Conservation (phyloP, 768 basidiomycete genomes). For the Multifurca ochricompacta region DNA sequence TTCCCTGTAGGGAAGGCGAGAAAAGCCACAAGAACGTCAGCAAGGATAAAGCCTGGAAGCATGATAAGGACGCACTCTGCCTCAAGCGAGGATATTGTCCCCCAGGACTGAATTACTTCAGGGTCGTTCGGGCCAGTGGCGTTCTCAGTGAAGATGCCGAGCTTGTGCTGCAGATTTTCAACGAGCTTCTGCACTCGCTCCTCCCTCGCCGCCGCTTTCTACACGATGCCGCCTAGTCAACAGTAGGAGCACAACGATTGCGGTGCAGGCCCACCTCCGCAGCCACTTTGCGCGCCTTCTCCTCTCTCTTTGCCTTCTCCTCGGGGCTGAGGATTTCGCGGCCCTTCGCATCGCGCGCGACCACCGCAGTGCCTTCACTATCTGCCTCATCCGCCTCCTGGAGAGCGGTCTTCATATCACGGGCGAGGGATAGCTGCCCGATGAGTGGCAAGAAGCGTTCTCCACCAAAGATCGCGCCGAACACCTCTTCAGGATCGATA, state of each 20-base stretch:
- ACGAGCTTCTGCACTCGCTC: constrained; percentile 71
- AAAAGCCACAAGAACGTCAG: not conserved
- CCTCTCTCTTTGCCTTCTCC: constrained; percentile 45
- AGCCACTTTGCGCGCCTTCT: constrained; percentile 54
- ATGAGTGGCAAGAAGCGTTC: constrained; percentile 83
- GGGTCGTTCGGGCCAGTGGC: constrained; percentile 60
- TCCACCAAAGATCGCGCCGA: constrained; percentile 81
- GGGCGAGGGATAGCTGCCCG: constrained; percentile 78
- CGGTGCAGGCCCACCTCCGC: constrained; percentile 50
- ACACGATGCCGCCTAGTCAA: constrained; percentile 17
- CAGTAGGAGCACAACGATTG: not conserved
- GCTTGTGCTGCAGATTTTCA: constrained; percentile 71
- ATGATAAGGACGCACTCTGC: constrained; percentile 55
- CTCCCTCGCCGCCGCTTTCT: constrained; percentile 77
- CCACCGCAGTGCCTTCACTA: constrained; percentile 31
- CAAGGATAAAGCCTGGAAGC: not conserved
- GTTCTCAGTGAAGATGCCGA: constrained; percentile 82
- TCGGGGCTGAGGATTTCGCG: constrained; percentile 33
- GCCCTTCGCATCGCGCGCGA: constrained; percentile 45
- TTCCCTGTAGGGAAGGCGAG: constrained; percentile 39
- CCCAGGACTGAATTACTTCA: constrained; percentile 66
- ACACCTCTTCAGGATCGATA: constrained; percentile 75
- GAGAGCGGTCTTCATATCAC: constrained; percentile 88
- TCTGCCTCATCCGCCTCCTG: constrained; percentile 76
- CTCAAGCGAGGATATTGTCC: constrained; percentile 70